Conservation (phyloP, 176 grass and related monocot genomes). For the Carex myosuroides region DNA sequence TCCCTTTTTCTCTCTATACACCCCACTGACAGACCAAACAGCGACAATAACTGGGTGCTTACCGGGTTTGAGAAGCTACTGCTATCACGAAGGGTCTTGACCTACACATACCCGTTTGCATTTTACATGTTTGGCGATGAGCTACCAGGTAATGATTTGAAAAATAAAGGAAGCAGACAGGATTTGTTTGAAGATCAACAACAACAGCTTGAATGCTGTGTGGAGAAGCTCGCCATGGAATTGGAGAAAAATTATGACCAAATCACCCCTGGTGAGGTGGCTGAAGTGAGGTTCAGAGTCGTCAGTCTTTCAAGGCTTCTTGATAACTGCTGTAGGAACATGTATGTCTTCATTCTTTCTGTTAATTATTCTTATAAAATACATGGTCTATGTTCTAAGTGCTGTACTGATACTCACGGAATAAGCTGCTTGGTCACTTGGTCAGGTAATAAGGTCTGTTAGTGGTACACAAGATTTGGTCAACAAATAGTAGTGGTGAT, state of each 20-base stretch:
- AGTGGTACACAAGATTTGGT: background rate
- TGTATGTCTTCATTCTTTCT: constrained; percentile 23
- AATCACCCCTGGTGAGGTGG: background rate
- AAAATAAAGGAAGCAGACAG: constrained; percentile 24
- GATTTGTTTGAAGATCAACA: constrained; percentile 49
- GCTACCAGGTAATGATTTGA: background rate
- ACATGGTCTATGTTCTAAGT: background rate
- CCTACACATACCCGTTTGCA: constrained; percentile 39
- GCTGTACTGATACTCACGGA: background rate
- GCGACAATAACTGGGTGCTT: constrained; percentile 26
- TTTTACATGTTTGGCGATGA: constrained; percentile 47
- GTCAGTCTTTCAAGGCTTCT: constrained; percentile 33
- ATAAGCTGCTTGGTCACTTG: background rate
- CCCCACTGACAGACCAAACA: background rate
- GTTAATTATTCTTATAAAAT: background rate
- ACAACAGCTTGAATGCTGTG: constrained; percentile 26
- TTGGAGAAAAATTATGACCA: background rate
- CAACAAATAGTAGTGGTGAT: background rate
- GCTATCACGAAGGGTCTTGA: constrained; percentile 24
- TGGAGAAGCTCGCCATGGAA: constrained; percentile 32
- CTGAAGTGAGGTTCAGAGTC: background rate
- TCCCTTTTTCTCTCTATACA: background rate
- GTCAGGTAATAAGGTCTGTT: background rate
- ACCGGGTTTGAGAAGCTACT: constrained; percentile 18
- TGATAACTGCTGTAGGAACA: constrained; percentile 33